Base-by-base conservation (phyloP, 768 basidiomycete species). In the Lenzites betulinus region DNA sequence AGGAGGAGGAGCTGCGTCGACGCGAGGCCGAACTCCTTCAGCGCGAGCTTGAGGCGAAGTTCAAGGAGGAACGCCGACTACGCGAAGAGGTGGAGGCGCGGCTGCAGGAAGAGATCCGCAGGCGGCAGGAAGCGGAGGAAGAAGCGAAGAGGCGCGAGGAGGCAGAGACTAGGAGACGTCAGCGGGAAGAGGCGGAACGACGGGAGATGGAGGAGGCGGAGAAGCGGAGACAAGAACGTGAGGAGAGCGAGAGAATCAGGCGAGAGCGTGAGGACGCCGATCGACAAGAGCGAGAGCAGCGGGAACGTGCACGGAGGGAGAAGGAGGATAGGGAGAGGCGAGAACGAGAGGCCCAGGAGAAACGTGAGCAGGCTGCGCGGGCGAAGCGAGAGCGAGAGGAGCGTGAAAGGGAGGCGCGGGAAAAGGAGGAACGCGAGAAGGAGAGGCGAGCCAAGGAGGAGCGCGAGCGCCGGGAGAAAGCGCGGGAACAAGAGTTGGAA, bases 1-100 rank as follows among this genome's bases (percentile, higher is more conserved):
- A 58, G 54, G 67, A 67, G 59, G 77, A 78, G 23, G 79, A 80
- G 26, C 67, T 72, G 8, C 66, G 58, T 44, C 69, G 51, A 65
- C 68, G 66, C 59, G 66, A 70, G 22, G 70, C 54, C 22, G 71
- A 52, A 69, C 74, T 35, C 66, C 70, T 22, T 67, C 69, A 63
- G 41, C 65, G 62, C 28, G 73, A 69, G 42, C 65, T 63, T 41
- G 69, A 70, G 18, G 59, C 63, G 51, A 64, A 53, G 55, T 46
- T 64, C 60, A 75, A 69, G 60, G 71, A 70, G 38, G 52, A 65
- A 25, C 50, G 54, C 7, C 72, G 73, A n/a, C 68, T 69, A 20
- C 67, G 64, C 4, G 69, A 70, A 59, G 75, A 73, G 38, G 72
- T 73, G 11, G 71, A 73, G 48, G 75, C 72, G 26, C 70, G 67